phyloP scores from a whole-genome alignment of 192 early-diverging fungal genomes.

The Chytriomyces hyalinus region DNA sequence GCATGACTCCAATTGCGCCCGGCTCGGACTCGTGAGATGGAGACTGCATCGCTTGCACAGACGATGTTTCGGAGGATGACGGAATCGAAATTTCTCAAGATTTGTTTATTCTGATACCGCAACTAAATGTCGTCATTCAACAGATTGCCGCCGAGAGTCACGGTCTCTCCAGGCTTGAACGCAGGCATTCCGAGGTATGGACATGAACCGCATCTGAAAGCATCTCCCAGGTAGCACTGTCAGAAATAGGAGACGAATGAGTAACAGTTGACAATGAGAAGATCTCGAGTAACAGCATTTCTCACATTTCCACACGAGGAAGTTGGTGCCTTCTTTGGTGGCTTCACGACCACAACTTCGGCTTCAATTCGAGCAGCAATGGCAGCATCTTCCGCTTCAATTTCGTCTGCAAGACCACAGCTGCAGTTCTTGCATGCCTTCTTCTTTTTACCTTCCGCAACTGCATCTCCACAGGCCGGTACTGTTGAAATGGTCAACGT shows the following conservation, averaged over 20 bases:
- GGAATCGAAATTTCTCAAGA: too few relatives aligned
- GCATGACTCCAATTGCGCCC: too few relatives aligned
- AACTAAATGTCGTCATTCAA: conserved; percentile 66
- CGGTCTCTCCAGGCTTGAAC: conserved; percentile 94
- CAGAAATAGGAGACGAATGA: conserved; percentile 8
- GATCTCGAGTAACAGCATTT: not conserved
- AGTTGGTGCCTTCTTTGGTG: conserved; percentile 45
- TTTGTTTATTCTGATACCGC: not conserved
- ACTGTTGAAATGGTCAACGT: not conserved
- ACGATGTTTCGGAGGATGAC: too few relatives aligned
- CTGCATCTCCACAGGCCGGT: conserved; percentile 34
- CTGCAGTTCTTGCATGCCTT: conserved; percentile 99
- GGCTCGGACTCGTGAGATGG: too few relatives aligned
- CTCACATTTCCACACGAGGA: conserved; percentile 70
- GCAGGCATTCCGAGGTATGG: conserved; percentile 97
- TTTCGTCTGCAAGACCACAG: conserved; percentile 84
- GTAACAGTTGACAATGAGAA: not conserved
- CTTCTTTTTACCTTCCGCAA: conserved; percentile 72
- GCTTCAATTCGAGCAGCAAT: conserved; percentile 42
- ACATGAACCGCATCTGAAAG: conserved; percentile 94
- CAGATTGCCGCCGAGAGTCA: conserved; percentile 81
- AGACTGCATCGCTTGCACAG: too few relatives aligned
- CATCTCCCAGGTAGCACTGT: conserved; percentile 92
- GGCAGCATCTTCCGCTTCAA: conserved; percentile 62
- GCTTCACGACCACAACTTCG: conserved; percentile 31